Percentiles rank a stretch among this genome's conserved stretches.
Evolutionary conservation across 2,329 filamentous ascomycete genomes (phyloP).

Genomic region (Penicillium polonicum): DNA sequence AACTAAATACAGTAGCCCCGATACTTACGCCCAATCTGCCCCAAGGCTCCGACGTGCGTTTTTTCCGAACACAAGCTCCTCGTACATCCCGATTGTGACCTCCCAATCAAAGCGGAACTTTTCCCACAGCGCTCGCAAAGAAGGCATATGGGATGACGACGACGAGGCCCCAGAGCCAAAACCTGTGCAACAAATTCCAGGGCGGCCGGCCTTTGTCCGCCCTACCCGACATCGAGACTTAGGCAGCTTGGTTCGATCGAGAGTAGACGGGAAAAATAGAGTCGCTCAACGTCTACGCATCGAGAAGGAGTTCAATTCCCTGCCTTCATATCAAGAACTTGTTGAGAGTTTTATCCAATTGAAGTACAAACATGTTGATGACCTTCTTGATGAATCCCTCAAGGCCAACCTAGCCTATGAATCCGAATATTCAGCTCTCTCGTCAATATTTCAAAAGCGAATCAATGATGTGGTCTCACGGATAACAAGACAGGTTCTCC

Average conservation of each 20-base stretch:
- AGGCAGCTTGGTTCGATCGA: background rate
- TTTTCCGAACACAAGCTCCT: background rate
- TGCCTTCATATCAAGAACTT: background rate
- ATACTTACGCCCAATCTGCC: background rate
- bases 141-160: slow-evolving; percentile 8
- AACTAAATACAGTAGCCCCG: background rate
- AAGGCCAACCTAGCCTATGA: background rate
- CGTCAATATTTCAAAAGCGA: background rate
- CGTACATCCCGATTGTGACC: background rate
- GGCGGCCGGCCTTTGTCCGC: background rate
- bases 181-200: background rate
- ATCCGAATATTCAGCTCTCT: background rate
- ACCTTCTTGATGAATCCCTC: background rate
- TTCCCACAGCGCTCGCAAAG: background rate
- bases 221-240: background rate
- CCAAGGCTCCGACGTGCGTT: background rate
- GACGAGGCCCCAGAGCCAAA: background rate
- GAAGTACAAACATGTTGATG: slow-evolving; percentile 4
- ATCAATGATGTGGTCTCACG: background rate
- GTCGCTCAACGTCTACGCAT: background rate
- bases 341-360: background rate
- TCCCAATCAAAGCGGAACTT: background rate
- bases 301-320: background rate
- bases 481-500: background rate
- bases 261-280: background rate